Percentiles rank a stretch among this genome's conserved stretches.
Conservation (phyloP, 1,284 basidiomycete species). For the Puccinia horiana region DNA sequence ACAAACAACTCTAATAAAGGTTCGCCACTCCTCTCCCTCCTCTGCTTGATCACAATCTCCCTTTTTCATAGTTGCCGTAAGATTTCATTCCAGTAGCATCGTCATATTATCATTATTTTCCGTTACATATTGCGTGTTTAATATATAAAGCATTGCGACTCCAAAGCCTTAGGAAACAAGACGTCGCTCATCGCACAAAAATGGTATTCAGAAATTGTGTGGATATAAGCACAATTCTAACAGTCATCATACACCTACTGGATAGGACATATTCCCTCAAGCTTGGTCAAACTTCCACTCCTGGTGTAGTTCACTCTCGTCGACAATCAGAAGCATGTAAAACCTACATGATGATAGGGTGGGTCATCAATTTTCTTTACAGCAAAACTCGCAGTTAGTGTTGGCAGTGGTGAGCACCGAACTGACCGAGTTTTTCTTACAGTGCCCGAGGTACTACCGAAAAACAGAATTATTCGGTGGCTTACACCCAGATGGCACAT, state of each 20-base stretch:
- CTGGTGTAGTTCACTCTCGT: neutral
- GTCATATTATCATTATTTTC: too few relatives aligned
- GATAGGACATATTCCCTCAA: neutral
- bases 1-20: too few relatives aligned
- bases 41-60: too few relatives aligned
- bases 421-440: neutral
- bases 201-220: neutral
- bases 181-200: too few relatives aligned
- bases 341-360: neutral
- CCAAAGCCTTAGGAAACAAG: too few relatives aligned
- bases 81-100: too few relatives aligned
- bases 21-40: too few relatives aligned
- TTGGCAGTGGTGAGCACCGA: neutral
- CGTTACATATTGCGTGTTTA: too few relatives aligned
- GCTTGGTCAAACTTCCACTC: neutral
- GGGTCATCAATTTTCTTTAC: neutral
- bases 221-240: neutral
- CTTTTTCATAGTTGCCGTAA: too few relatives aligned
- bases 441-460: slow-evolving; percentile 10
- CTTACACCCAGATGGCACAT: neutral
- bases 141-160: too few relatives aligned
- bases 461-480: neutral
- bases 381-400: neutral
- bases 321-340: neutral
- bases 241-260: neutral